These are phyloP conservation scores for Neltuma alba DNA, from an alignment of 306 rosid species.

Conservation along the genomic window DNA sequence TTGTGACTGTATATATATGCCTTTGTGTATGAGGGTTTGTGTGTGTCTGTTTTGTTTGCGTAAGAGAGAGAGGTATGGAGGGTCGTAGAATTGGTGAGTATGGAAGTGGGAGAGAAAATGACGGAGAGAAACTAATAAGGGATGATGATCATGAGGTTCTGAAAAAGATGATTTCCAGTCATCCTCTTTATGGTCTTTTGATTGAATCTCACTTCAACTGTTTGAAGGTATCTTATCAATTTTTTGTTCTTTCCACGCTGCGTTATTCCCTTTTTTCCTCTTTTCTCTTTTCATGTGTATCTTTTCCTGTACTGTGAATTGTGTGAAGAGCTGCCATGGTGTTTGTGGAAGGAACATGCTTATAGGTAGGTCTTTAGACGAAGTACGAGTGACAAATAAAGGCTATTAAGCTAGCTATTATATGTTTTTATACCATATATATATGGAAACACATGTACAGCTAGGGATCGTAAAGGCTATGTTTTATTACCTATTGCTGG, in stretches of 20 bases:
- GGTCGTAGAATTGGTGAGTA: neutral
- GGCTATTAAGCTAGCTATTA: neutral
- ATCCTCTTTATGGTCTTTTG: slow-evolving; percentile 43
- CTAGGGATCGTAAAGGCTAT: neutral
- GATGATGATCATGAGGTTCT: slow-evolving; percentile 19
- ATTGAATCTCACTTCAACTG: slow-evolving; percentile 43
- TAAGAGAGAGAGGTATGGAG: slow-evolving; percentile 10
- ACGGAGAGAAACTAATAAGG: slow-evolving; percentile 8
- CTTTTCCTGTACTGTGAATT: neutral
- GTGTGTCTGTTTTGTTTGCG: neutral
- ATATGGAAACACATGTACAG: neutral
- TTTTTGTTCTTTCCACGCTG: neutral
- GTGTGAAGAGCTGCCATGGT: neutral
- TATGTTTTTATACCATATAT: neutral
- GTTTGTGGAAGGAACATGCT: neutral
- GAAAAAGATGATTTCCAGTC: slow-evolving; percentile 41
- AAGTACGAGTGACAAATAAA: neutral
- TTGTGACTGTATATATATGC: neutral
- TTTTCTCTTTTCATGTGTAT: neutral
- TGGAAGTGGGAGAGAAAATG: neutral
- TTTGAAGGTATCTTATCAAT: slow-evolving; percentile 36
- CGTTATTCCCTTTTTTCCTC: neutral
- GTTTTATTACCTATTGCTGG: neutral
- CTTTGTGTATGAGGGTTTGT: neutral
- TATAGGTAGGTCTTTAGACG: neutral